These are phyloP conservation scores for Aspergillus bridgeri DNA, from an alignment of 495 filamentous ascomycete species.

Conservation along the genomic window DNA sequence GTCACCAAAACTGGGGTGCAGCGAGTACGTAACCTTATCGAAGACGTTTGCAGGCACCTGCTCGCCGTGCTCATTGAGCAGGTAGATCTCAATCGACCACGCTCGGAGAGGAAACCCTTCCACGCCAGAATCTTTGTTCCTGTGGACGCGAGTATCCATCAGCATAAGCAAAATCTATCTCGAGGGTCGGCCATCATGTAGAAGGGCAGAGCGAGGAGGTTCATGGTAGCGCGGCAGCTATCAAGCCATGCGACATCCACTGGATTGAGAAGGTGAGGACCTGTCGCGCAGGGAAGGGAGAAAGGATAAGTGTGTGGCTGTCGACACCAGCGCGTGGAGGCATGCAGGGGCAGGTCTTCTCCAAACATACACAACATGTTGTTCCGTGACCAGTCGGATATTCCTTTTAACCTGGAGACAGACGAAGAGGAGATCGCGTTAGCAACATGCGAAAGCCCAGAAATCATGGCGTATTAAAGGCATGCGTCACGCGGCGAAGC, in stretches of 20 bases:
- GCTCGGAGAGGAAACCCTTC: constrained; percentile 88
- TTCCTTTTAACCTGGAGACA: constrained; percentile 69
- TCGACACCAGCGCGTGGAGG: background rate
- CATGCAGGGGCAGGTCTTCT: constrained; percentile 1
- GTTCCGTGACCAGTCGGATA: constrained; percentile 89
- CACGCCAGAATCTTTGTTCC: constrained; percentile 63
- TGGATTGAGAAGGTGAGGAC: constrained; percentile 1
- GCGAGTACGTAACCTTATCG: constrained; percentile 84
- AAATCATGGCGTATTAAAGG: background rate
- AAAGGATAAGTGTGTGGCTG: background rate
- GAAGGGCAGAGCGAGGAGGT: background rate
- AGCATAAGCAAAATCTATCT: constrained; percentile 10
- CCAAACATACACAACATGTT: constrained; percentile 74
- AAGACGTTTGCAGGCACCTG: constrained; percentile 77
- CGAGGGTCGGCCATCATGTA: background rate
- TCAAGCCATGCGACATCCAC: background rate
- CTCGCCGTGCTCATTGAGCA: constrained; percentile 58
- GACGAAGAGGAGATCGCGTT: constrained; percentile 4
- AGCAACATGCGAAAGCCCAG: constrained; percentile 16
- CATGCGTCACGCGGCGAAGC: background rate
- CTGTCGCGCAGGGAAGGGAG: constrained; percentile 7
- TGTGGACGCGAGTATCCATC: constrained; percentile 22
- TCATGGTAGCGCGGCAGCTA: background rate
- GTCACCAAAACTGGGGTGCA: constrained; percentile 89
- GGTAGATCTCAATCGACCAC: constrained; percentile 61